These are phyloP conservation scores for Leishmania aethiopica DNA, from an alignment of 208 protist genomes.

Conservation along the genomic window DNA sequence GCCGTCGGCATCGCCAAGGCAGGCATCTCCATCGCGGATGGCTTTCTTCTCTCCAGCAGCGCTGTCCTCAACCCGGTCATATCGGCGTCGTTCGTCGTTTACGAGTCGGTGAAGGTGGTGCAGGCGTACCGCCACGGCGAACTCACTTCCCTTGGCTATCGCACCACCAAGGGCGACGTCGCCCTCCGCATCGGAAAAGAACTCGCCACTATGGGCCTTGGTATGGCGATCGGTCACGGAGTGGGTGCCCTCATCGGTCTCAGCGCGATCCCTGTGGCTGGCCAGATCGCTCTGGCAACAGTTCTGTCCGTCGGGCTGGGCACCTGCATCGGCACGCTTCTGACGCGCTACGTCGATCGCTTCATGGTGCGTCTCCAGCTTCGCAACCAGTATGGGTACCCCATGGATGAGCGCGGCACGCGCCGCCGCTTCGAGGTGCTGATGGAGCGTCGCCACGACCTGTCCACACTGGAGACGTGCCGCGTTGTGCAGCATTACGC, in stretches of 20 bases:
- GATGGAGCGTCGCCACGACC: slow-evolving; percentile 58
- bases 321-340: slow-evolving; percentile 56
- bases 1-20: slow-evolving; percentile 47
- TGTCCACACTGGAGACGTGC: slow-evolving; percentile 66
- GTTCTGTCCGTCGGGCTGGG: slow-evolving; percentile 62
- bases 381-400: slow-evolving; percentile 69
- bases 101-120: slow-evolving; percentile 53
- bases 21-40: slow-evolving; percentile 57
- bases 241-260: slow-evolving; percentile 60
- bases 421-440: slow-evolving; percentile 65
- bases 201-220: slow-evolving; percentile 51
- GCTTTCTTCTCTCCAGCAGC: slow-evolving; percentile 54
- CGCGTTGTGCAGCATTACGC: slow-evolving; percentile 74
- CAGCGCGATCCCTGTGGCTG: slow-evolving; percentile 58
- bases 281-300: slow-evolving; percentile 56
- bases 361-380: slow-evolving; percentile 60
- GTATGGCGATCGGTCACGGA: slow-evolving; percentile 63
- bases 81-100: slow-evolving; percentile 55
- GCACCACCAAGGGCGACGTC: slow-evolving; percentile 52
- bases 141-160: slow-evolving; percentile 62
- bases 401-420: slow-evolving; percentile 47
- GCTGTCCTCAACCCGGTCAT: slow-evolving; percentile 55
- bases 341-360: slow-evolving; percentile 74
- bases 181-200: slow-evolving; percentile 62
- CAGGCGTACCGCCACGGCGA: slow-evolving; percentile 58